Base-by-base conservation (phyloP, 2,329 filamentous ascomycete species). In the Fusarium multiceps region DNA sequence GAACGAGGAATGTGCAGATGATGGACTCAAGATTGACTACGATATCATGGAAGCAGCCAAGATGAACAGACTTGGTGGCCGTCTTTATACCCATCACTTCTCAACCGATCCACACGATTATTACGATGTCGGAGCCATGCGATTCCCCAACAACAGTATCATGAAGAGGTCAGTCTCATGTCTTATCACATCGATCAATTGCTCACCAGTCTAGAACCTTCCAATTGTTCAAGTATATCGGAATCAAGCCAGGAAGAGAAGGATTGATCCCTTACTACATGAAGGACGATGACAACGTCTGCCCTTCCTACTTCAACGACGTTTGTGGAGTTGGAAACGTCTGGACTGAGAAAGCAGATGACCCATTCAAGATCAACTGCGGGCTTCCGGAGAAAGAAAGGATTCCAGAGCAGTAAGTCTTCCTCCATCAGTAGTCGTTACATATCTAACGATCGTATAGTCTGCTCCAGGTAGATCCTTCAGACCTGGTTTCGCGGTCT, bases 41-140 rank as follows among this genome's bases (percentile, higher is more conserved):
- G 79, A 82, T 1, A 79, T 82, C 11, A 62, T 82, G 0, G 80
- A 83, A 47, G 76, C 77, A 2, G 64, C 69, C 0, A 59, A 57
- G 6, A 74, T 73, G 27, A 66, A 76, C 1, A 70, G 79, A 1
- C 23, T 80, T 4, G 81, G 80, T n/a, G 80, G 80, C 1, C 70
- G 80, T 2, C 67, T 81, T 6, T 82, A 74, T 53, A 81, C 81
- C 0, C 72, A 82, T 20, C 56, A 71, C 2, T 82, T 82, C 50
- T 50, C 59, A 0, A 2, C 5, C 28, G 42, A 53, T 1, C 12
- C 28, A 2, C 69, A 75, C 7, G 67, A 74, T 4, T 74, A 74
- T 13, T 68, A 77, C 55, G 81, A 82, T 57, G 75, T 82, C 9
- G 81, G 80, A 5, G 81, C 81, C 0, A 82, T 82, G 81, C 63